A percentile compares a stretch with the other conserved stretches of the same genome.
These are phyloP conservation scores for Diaporthe caulivora DNA, from an alignment of 2,329 filamentous ascomycete genomes.

Conservation along the genomic window DNA sequence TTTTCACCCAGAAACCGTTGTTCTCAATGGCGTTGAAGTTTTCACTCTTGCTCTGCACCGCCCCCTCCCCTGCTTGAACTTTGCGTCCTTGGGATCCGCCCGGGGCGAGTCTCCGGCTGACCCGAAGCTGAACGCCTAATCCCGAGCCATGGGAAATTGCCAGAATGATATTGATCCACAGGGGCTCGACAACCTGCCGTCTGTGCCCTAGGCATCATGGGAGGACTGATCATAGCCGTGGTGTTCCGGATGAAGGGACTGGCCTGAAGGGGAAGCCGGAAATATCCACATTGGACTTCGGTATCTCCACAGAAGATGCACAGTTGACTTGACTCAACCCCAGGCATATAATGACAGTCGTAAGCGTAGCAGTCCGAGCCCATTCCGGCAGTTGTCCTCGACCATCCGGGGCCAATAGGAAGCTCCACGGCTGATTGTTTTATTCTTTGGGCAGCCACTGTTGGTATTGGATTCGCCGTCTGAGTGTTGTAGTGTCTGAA, in stretches of 20 bases:
- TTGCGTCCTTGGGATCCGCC: background rate
- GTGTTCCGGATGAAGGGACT: background rate
- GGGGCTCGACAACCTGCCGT: background rate
- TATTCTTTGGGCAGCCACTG: background rate
- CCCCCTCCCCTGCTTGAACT: background rate
- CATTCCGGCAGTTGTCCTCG: background rate
- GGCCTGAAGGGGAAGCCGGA: constrained; percentile 19
- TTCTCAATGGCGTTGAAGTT: background rate
- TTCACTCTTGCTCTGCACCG: background rate
- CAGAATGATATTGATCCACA: background rate
- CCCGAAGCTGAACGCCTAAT: background rate
- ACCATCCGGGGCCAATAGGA: background rate
- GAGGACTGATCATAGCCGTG: background rate
- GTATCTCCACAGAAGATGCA: background rate
- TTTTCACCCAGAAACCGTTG: too few relatives aligned
- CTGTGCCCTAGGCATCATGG: constrained; percentile 4
- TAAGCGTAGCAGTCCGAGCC: constrained; percentile 14
- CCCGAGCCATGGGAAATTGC: constrained; percentile 21
- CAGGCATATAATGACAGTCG: constrained; percentile 13
- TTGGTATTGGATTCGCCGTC: background rate
- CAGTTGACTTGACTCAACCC: constrained; percentile 25
- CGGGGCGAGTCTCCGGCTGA: background rate
- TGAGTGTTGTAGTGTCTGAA: background rate
- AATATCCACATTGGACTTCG: constrained; percentile 6
- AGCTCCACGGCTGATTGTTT: background rate